These are phyloP conservation scores for Kazachstania sp. DNA, from an alignment of 1,139 yeast genomes.

Conservation along the genomic window DNA sequence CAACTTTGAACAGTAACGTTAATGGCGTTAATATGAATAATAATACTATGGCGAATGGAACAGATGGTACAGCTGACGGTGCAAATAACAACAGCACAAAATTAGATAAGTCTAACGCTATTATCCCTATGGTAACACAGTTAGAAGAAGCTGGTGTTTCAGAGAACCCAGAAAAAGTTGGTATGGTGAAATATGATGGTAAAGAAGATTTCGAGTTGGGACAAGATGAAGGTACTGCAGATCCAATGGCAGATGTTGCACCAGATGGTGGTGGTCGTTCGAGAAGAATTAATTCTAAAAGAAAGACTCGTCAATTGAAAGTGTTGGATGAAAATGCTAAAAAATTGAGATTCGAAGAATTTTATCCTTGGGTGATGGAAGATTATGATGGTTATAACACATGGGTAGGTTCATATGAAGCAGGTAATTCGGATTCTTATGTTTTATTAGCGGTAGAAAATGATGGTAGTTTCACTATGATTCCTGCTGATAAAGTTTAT, in stretches of 20 bases:
- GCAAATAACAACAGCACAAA: not conserved
- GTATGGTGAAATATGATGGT: slow-evolving; percentile 32
- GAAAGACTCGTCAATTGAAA: slow-evolving; percentile 78
- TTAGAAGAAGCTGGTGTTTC: slow-evolving; percentile 30
- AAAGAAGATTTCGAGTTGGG: slow-evolving; percentile 25
- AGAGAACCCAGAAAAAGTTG: slow-evolving; percentile 33
- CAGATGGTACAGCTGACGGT: not conserved
- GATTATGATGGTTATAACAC: slow-evolving; percentile 92
- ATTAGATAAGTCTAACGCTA: slow-evolving; percentile 1
- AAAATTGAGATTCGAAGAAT: slow-evolving; percentile 84
- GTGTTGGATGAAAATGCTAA: slow-evolving; percentile 75
- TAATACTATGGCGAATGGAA: not conserved
- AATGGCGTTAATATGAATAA: not conserved
- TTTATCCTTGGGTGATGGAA: slow-evolving; percentile 96
- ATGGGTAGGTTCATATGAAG: slow-evolving; percentile 94
- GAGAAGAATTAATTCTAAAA: slow-evolving; percentile 55
- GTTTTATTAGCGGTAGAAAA: slow-evolving; percentile 79
- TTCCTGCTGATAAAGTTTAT: slow-evolving; percentile 91
- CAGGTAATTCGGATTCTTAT: slow-evolving; percentile 80
- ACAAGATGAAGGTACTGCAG: slow-evolving; percentile 25
- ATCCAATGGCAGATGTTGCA: slow-evolving; percentile 55
- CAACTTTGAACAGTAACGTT: not conserved
- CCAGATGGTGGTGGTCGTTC: slow-evolving; percentile 91
- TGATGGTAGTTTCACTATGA: slow-evolving; percentile 77
- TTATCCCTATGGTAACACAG: slow-evolving; percentile 21